These are phyloP conservation scores for Papilionanthe hybrid DNA, from an alignment of 116 monocot species.

Conservation along the genomic window DNA sequence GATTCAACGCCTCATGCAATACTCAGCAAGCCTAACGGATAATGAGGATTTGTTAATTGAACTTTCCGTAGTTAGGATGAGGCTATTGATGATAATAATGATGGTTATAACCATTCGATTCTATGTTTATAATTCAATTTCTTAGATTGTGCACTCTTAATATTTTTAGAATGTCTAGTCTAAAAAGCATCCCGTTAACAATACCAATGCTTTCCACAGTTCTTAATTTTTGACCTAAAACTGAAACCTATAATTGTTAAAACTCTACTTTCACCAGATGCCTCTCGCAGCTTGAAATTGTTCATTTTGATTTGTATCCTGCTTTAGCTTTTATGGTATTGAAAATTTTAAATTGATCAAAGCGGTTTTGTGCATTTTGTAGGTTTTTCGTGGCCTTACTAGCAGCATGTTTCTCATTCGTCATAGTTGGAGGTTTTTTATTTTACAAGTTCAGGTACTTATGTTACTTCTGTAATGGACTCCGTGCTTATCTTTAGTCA, in stretches of 20 bases:
- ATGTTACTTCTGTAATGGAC: not conserved
- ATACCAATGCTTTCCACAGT: not conserved
- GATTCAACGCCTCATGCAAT: no score
- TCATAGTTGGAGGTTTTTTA: constrained; percentile 19
- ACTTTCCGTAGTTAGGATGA: no score
- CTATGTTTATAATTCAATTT: not conserved
- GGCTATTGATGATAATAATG: no score
- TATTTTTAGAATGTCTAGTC: not conserved
- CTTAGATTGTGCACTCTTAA: not conserved
- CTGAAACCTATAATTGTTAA: not conserved
- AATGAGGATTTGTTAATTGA: no score
- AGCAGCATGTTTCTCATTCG: constrained; percentile 21
- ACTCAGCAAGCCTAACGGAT: no score
- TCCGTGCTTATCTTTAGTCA: not conserved
- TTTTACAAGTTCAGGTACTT: constrained; percentile 27
- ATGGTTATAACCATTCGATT: not conserved
- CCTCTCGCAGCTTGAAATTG: not conserved
- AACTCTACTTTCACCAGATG: not conserved
- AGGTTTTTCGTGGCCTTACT: constrained; percentile 23
- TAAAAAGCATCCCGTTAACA: not conserved
- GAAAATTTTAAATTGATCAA: not conserved
- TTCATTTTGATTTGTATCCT: not conserved
- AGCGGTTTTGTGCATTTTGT: not conserved
- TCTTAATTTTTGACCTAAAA: not conserved
- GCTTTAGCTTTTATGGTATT: not conserved